Percentiles rank a stretch among this genome's conserved stretches.
phyloP scores from a whole-genome alignment of 139 green algal genomes.

The Chlamydomonas eustigma region DNA sequence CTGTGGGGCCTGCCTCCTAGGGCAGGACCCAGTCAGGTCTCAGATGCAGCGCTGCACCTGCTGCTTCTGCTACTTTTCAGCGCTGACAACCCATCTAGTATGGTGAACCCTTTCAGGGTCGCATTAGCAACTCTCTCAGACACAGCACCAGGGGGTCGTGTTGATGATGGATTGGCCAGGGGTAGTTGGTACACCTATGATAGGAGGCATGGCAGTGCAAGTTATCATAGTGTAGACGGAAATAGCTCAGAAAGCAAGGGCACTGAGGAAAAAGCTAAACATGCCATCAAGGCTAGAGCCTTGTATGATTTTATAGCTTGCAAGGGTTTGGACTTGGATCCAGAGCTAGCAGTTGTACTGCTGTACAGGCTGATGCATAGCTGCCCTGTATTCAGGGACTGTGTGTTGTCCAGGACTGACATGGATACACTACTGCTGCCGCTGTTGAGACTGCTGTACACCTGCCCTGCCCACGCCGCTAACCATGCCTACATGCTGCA shows the following conservation, averaged over 20 bases:
- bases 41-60: conserved; percentile 37
- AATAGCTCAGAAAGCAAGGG: too few species aligned
- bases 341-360: background rate
- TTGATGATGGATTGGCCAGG: too few species aligned
- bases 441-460: conserved; percentile 63
- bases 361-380: conserved; percentile 74
- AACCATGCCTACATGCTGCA: conserved; percentile 45
- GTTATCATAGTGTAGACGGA: too few species aligned
- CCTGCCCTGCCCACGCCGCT: conserved; percentile 15
- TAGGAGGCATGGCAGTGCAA: too few species aligned
- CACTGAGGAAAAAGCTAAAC: too few species aligned
- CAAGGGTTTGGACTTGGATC: background rate
- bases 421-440: conserved; percentile 59
- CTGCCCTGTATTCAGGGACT: conserved; percentile 40
- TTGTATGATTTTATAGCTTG: background rate
- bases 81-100: background rate
- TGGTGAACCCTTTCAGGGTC: background rate
- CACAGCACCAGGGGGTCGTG: too few species aligned
- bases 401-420: conserved; percentile 11
- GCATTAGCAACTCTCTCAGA: background rate
- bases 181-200: too few species aligned
- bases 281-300: background rate
- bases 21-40: conserved; percentile 6
- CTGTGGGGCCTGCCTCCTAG: background rate
- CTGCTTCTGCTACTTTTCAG: conserved; percentile 56